Base-by-base conservation (phyloP, 2,329 filamentous ascomycete genomes). In the Fusarium sp. region DNA sequence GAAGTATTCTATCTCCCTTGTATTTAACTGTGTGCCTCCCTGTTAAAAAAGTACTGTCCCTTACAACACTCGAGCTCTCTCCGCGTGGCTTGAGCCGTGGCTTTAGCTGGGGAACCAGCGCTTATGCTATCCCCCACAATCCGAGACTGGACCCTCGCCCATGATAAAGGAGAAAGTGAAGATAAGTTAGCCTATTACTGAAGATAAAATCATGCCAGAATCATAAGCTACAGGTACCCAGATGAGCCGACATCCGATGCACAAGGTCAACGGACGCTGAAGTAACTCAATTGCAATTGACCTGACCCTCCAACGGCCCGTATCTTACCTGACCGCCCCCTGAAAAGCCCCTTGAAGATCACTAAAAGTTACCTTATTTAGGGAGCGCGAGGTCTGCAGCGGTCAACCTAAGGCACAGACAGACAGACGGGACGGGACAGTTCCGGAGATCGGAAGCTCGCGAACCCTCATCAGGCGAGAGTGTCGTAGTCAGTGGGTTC, bases 371-470 rank as follows among this genome's bases (percentile, higher is more conserved):
- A 13, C 23, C 19, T 19, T 19, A 19, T 19, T 25, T 25, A 8
- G 23, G 8, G 23, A 25, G 23, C 23, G 6, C 8, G 19, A 27
- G 32, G 38, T n/a, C 25, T 49, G 19, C 19, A 61, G 43, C 35
- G 57, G 57, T 61, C 51, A 53, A 57, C n/a, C n/a, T n/a, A n/a
- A n/a, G n/a, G n/a, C n/a, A n/a, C n/a, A 45, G 32, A 11, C 29
- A 31, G 14, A n/a, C 47, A 52, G 32, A 19, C 19, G 19, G 19
- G 19, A 19, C 19, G 4, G 19, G 14, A n/a, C 47, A 52, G 32
- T 57, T 68, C 64, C 67, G 67, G 67, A 57, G 53, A 67, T 55
- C 67, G 65, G 67, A 67, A 68, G 42, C 49, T 63, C 42, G 54
- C 48, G 61, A 49, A 50, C 38, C 43, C 53, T 61, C 55, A 61